phyloP scores from a whole-genome alignment of 1,139 yeast species.

The Debaryomycetaceae sp. region DNA sequence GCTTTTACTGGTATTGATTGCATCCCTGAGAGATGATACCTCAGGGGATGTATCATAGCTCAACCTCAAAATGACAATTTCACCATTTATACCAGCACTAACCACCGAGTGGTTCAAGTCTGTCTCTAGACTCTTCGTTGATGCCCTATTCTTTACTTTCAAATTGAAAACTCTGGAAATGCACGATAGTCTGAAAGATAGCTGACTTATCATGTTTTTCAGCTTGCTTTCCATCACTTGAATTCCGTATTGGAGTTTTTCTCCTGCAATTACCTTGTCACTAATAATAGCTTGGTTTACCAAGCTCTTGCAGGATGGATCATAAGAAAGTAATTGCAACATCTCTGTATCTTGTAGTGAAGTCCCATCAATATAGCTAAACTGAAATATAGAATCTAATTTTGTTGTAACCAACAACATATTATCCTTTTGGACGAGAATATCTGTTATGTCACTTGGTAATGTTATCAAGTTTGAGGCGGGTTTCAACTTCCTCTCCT shows the following conservation, averaged over 20 bases:
- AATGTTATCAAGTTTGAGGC: constrained; percentile 24
- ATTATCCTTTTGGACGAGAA: constrained; percentile 22
- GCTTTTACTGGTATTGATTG: constrained; percentile 11
- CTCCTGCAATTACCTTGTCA: constrained; percentile 33
- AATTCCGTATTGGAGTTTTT: constrained; percentile 41
- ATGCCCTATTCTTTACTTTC: constrained; percentile 13
- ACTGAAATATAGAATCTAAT: constrained; percentile 36
- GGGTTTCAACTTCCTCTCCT: constrained; percentile 35
- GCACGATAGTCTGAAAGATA: constrained; percentile 28
- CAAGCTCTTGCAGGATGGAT: constrained; percentile 34
- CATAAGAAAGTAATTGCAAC: constrained; percentile 23
- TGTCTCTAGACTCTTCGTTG: not conserved
- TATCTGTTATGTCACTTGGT: constrained; percentile 35
- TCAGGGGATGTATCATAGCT: constrained; percentile 13
- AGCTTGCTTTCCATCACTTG: constrained; percentile 16
- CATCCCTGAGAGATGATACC: constrained; percentile 6
- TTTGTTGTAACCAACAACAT: constrained; percentile 35
- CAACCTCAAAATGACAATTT: constrained; percentile 29
- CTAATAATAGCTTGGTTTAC: constrained; percentile 35
- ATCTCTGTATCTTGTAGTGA: constrained; percentile 11
- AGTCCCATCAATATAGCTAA: constrained; percentile 14
- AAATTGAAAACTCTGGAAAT: constrained; percentile 41
- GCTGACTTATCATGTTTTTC: not conserved
- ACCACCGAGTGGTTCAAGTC: constrained; percentile 16
- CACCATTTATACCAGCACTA: constrained; percentile 51